phyloP scores from a whole-genome alignment of 139 green algal genomes.

The Ettlia oleoabundans region DNA sequence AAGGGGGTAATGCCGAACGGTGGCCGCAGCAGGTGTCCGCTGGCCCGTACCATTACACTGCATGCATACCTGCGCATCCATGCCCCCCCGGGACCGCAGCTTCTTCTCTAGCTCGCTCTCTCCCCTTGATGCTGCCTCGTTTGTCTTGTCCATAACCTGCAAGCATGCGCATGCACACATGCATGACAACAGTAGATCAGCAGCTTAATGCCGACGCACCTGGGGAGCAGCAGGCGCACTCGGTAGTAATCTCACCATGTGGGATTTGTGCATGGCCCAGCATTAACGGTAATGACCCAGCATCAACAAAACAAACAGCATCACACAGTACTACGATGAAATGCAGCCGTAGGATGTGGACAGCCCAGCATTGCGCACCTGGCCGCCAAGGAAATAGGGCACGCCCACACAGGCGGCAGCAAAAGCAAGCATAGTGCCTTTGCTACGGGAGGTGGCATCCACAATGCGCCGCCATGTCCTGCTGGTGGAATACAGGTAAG shows the following conservation, averaged over 20 bases:
- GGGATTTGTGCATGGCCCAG: too few species aligned
- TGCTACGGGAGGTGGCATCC: background rate
- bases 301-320: too few species aligned
- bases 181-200: too few species aligned
- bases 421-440: constrained; percentile 15
- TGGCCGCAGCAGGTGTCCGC: too few species aligned
- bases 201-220: too few species aligned
- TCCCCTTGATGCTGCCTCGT: background rate
- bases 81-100: constrained; percentile 24
- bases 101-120: constrained; percentile 43
- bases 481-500: constrained; percentile 43
- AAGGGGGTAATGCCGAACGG: too few species aligned
- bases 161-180: too few species aligned
- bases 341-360: background rate
- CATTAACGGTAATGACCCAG: too few species aligned
- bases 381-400: constrained; percentile 20
- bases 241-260: too few species aligned
- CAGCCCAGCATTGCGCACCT: background rate
- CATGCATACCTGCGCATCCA: constrained; percentile 34
- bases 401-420: constrained; percentile 7
- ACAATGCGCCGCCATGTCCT: constrained; percentile 50
- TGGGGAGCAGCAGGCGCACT: too few species aligned
- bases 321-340: too few species aligned
- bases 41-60: too few species aligned
- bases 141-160: constrained; percentile 38